phyloP scores from a whole-genome alignment of 2,329 filamentous ascomycete species.

The Arthrobotrys megalospora region DNA sequence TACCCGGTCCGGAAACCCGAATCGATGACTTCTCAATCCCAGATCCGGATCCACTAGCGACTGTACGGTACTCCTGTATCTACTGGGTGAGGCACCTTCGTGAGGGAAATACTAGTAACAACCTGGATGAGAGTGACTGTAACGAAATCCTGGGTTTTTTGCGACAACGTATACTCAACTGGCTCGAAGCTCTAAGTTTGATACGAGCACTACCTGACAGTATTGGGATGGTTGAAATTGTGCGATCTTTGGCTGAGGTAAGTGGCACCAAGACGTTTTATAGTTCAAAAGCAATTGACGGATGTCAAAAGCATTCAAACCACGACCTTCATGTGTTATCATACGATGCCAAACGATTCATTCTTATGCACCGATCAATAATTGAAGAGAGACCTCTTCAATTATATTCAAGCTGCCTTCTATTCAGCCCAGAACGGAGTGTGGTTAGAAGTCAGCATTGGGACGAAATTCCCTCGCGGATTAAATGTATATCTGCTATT shows the following conservation, averaged over 20 bases:
- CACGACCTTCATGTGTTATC: background rate
- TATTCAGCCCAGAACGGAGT: background rate
- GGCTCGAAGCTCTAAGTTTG: slow-evolving; percentile 27
- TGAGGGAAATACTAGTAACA: slow-evolving; percentile 15
- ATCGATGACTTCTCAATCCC: slow-evolving; percentile 63
- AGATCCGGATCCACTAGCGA: slow-evolving; percentile 64
- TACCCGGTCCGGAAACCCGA: background rate
- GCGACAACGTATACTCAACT: background rate
- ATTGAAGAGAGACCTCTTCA: background rate
- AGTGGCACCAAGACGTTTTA: background rate
- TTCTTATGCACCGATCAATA: background rate
- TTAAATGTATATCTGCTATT: background rate
- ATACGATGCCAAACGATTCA: background rate
- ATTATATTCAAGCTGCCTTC: background rate
- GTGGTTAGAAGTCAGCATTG: background rate
- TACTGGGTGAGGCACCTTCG: slow-evolving; percentile 67
- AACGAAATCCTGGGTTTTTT: slow-evolving; percentile 41
- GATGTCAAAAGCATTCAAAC: background rate
- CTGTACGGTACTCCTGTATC: slow-evolving; percentile 66
- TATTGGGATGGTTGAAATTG: background rate
- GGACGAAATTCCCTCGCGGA: background rate
- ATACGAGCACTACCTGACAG: background rate
- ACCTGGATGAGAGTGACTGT: background rate
- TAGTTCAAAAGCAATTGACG: background rate
- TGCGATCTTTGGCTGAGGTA: background rate